Evolutionary conservation across 2,329 filamentous ascomycete species (phyloP).

Genomic region (Bipolaris bicolor): DNA sequence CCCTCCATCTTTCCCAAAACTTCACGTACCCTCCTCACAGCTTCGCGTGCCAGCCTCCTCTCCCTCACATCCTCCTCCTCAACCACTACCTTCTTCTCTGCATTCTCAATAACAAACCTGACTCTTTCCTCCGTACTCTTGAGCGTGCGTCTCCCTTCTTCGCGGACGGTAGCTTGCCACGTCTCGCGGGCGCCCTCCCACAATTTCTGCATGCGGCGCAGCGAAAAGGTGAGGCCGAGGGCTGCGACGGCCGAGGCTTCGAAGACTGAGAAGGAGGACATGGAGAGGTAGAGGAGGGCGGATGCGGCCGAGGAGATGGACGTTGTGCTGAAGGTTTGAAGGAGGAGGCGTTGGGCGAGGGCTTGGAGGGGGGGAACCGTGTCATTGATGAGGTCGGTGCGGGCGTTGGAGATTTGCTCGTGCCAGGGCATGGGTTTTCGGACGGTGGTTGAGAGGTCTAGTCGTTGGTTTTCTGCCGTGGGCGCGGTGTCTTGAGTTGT

Average conservation of each 20-base stretch:
- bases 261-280: slow-evolving; percentile 58
- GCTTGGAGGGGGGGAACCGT: slow-evolving; percentile 54
- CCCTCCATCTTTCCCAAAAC: slow-evolving; percentile 49
- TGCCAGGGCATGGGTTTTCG: slow-evolving; percentile 66
- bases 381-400: slow-evolving; percentile 56
- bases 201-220: slow-evolving; percentile 63
- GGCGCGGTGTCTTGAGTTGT: slow-evolving; percentile 27
- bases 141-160: slow-evolving; percentile 63
- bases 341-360: slow-evolving; percentile 59
- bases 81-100: slow-evolving; percentile 43
- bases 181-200: slow-evolving; percentile 62
- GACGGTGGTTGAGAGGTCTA: slow-evolving; percentile 35
- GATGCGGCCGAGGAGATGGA: slow-evolving; percentile 61
- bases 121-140: slow-evolving; percentile 60
- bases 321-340: slow-evolving; percentile 77
- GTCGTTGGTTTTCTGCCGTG: slow-evolving; percentile 24
- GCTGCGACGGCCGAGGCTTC: slow-evolving; percentile 66
- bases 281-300: slow-evolving; percentile 61
- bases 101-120: slow-evolving; percentile 54
- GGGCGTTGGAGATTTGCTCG: slow-evolving; percentile 72
- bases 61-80: slow-evolving; percentile 46
- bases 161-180: slow-evolving; percentile 61
- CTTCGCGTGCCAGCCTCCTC: slow-evolving; percentile 52
- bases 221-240: slow-evolving; percentile 62
- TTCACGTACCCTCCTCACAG: slow-evolving; percentile 54